Conservation (phyloP, 768 basidiomycete genomes). For the Leucosporidium yakuticum region DNA sequence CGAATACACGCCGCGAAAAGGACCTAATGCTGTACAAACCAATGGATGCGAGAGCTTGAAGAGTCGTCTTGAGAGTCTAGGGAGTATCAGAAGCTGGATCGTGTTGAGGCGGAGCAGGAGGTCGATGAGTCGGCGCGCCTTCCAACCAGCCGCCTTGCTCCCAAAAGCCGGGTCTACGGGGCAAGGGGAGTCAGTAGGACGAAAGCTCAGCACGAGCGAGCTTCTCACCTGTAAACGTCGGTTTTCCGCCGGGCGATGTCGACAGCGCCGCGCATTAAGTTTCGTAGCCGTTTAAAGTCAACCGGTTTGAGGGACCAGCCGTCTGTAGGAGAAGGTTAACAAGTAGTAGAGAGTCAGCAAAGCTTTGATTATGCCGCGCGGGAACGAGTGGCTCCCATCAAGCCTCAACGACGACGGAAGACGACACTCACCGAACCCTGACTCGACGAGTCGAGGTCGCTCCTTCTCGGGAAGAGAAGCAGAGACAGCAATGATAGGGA, state of each 20-base stretch:
- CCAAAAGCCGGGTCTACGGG: background rate
- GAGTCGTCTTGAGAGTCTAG: too few relatives aligned
- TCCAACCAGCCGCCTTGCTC: conserved; percentile 5
- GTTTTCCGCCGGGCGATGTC: conserved; percentile 51
- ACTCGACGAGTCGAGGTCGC: too few relatives aligned
- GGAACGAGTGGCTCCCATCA: too few relatives aligned
- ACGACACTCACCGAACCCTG: too few relatives aligned
- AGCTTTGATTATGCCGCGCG: conserved; percentile 15
- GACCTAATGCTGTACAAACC: too few relatives aligned
- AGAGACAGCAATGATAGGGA: conserved; percentile 76
- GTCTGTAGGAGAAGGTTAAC: conserved; percentile 32
- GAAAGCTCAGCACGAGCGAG: background rate
- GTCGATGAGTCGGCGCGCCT: too few relatives aligned
- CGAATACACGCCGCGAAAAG: too few relatives aligned
- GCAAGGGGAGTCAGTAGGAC: background rate
- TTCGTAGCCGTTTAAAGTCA: conserved; percentile 53
- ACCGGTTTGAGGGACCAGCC: conserved; percentile 82
- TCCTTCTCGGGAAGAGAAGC: conserved; percentile 53
- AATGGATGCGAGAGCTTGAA: too few relatives aligned
- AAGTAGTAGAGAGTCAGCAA: too few relatives aligned
- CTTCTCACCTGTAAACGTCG: conserved; percentile 47
- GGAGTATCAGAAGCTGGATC: too few relatives aligned
- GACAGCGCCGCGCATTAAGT: conserved; percentile 57
- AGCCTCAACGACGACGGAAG: too few relatives aligned
- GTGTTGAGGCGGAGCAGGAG: too few relatives aligned